Evolutionary conservation across 768 basidiomycete species (phyloP).

Genomic region (Chalciporus piperatus): DNA sequence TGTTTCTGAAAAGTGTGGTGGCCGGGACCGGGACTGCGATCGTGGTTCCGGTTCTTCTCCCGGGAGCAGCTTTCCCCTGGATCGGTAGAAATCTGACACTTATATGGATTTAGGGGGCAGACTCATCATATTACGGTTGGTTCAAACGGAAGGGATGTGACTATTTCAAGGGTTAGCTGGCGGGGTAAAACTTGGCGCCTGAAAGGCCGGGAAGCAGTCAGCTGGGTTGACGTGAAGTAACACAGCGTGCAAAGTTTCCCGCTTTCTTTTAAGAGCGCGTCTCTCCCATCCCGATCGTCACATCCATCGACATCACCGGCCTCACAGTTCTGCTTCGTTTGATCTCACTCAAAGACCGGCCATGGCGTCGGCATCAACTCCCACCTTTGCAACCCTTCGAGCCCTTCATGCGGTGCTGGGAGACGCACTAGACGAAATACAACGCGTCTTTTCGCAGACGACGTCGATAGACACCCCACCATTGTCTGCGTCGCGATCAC

Average conservation of each 20-base stretch:
- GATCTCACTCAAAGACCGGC: slow-evolving; percentile 7
- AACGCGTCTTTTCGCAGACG: slow-evolving; percentile 47
- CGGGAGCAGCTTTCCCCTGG: slow-evolving; percentile 4
- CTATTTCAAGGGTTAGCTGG: slow-evolving; percentile 12
- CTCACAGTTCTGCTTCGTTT: slow-evolving; percentile 3
- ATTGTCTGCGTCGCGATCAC: slow-evolving; percentile 12
- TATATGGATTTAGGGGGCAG: slow-evolving; percentile 6
- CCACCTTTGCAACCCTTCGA: slow-evolving; percentile 63
- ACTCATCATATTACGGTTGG: slow-evolving; percentile 5
- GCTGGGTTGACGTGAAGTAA: slow-evolving; percentile 9
- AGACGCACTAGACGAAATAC: slow-evolving; percentile 66
- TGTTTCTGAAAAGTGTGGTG: not conserved
- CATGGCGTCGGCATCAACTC: slow-evolving; percentile 33
- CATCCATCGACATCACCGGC: not conserved
- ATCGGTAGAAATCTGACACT: slow-evolving; percentile 18
- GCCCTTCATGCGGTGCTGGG: slow-evolving; percentile 65
- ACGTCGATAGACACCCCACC: slow-evolving; percentile 6
- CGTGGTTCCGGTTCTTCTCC: slow-evolving; percentile 9
- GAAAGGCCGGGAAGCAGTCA: not conserved
- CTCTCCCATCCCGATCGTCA: slow-evolving; percentile 3
- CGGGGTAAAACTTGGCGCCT: not conserved
- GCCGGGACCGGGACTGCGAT: not conserved
- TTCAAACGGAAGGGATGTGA: slow-evolving; percentile 10
- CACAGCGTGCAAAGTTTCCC: not conserved
- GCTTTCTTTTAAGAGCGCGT: slow-evolving; percentile 16